Evolutionary conservation across 176 grass and related monocot species (phyloP).

Genomic region (Ananas comosus): DNA sequence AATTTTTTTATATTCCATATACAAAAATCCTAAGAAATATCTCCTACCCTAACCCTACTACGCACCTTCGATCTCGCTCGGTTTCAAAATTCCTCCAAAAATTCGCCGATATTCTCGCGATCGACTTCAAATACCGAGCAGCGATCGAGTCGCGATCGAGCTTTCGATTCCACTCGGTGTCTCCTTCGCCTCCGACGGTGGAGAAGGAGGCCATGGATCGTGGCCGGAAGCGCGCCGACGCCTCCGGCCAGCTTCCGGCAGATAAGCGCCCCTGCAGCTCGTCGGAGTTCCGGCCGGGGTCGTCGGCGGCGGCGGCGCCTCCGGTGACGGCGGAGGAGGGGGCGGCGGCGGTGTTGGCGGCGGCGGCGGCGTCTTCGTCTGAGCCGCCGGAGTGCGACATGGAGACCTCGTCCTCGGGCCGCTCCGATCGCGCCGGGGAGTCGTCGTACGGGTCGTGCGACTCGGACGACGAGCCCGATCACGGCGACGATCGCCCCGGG

Average conservation of each 20-base stretch:
- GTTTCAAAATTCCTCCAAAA: background rate
- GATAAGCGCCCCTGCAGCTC: conserved; percentile 91
- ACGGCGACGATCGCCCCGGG: background rate
- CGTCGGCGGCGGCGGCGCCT: background rate
- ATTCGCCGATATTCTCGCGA: background rate
- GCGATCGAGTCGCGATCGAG: no score
- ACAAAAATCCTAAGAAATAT: background rate
- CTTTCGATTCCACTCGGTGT: no score
- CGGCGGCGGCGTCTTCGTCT: background rate
- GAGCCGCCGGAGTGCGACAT: conserved; percentile 39
- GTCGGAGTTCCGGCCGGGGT: conserved; percentile 19
- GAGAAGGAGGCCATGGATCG: conserved; percentile 52
- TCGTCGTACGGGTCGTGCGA: conserved; percentile 60
- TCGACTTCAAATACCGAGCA: background rate
- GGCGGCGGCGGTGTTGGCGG: background rate
- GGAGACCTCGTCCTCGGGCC: conserved; percentile 54
- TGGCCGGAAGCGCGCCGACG: conserved; percentile 75
- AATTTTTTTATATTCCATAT: background rate
- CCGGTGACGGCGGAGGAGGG: conserved; percentile 12
- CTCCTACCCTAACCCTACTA: background rate
- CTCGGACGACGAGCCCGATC: conserved; percentile 10
- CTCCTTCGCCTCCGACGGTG: no score
- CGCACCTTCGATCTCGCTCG: background rate
- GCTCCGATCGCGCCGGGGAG: conserved; percentile 31
- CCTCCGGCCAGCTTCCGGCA: conserved; percentile 37